Evolutionary conservation across 805 yeast species (phyloP), one percentile per base, ranked within the genome.

Genomic region (Wickerhamomyces silvicola): DNA sequence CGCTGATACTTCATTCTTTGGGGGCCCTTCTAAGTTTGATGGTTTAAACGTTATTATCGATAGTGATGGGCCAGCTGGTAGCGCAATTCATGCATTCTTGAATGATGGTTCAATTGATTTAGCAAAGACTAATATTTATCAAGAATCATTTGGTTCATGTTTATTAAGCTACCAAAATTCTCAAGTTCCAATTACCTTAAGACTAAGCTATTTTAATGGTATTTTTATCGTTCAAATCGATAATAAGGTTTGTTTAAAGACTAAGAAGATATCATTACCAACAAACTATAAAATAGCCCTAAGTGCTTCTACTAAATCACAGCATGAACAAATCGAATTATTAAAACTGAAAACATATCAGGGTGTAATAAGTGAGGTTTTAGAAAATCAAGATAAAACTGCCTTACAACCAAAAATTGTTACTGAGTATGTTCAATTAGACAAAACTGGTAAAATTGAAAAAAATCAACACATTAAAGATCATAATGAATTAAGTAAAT

Each of bases 191-290:
- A 61, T 72, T 16, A 78, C 83, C 1, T 32, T 81, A n/a, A 72
- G 86, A 56, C 42, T 82, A 10, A 73, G 80, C 7, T 80, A 79
- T 45, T 69, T 74, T 16, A 52, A 54, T 18, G 59, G 63, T 11
- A 54, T 70, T 37, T 63, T 78, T 41, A 78, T 79, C 42, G 66
- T 81, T n/a, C 85, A 82, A 39, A 60, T 80, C 30, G 85, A 82
- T 54, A 82, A 82, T 52, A 74, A 70, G 43, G 62, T 82, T 35
- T 77, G 87, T 48, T 73, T 81, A 55, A 76, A 76, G 53, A 77
- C 87, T 0, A 69, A 72, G 36, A 55, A 71, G 33, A 59, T 81
- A 22, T 49, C 56, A 22, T 49, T 81, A 13, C 72, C 72, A 20
- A 39, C 52, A 6, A 43, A 59, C 21, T 63, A 70, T 37, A 64